Percentiles rank a stretch among this genome's conserved stretches.
phyloP scores from a whole-genome alignment of 2,329 filamentous ascomycete species.

The Aureobasidium vineae region DNA sequence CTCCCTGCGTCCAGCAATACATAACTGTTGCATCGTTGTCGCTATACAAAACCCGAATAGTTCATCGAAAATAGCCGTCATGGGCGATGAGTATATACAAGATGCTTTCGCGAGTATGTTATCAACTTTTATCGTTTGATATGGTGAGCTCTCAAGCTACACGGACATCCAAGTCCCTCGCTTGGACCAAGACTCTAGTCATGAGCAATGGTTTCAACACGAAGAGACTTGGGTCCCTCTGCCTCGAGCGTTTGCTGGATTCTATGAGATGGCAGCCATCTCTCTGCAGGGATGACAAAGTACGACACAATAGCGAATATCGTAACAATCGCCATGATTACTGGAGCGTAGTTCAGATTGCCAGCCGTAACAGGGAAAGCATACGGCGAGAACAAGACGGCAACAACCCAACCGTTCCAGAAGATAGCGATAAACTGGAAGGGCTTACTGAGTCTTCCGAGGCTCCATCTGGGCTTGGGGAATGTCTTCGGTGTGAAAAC shows the following conservation, averaged over 20 bases:
- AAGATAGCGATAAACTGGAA: constrained; percentile 40
- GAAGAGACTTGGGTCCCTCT: constrained; percentile 13
- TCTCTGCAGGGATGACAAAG: constrained; percentile 40
- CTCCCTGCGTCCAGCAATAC: background rate
- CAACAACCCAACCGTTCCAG: constrained; percentile 42
- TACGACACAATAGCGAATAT: constrained; percentile 41
- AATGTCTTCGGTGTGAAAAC: constrained; percentile 42
- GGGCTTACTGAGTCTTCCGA: constrained; percentile 41
- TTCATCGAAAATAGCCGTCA: background rate
- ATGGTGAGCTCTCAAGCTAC: background rate
- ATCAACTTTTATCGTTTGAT: background rate
- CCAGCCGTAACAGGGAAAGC: constrained; percentile 39
- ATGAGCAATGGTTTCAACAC: constrained; percentile 12
- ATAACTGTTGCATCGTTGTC: background rate
- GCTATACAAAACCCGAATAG: background rate
- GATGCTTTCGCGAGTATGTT: background rate
- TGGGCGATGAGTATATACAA: background rate
- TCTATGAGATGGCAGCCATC: constrained; percentile 37
- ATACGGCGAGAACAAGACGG: constrained; percentile 41
- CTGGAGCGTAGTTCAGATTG: constrained; percentile 41
- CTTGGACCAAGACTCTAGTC: background rate
- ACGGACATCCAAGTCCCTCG: background rate
- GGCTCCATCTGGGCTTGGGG: constrained; percentile 39
- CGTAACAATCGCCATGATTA: constrained; percentile 43
- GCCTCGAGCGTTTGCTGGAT: constrained; percentile 20